Base-by-base conservation (phyloP, 1,284 basidiomycete genomes). In the Boletus smithii region DNA sequence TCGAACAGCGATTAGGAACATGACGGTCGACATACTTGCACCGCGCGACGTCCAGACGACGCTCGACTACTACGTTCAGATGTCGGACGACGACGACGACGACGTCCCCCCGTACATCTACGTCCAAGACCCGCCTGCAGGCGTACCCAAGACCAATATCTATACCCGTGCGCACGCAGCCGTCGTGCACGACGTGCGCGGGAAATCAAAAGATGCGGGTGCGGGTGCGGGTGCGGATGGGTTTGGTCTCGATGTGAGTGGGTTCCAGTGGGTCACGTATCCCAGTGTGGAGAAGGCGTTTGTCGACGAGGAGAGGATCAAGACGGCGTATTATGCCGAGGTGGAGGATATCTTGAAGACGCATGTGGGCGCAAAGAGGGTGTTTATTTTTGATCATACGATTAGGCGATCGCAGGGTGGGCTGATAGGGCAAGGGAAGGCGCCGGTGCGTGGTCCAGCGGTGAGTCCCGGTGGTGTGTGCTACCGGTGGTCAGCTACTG, bases 201-300 rank as follows among this genome's bases (percentile, higher is more conserved):
- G 64, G 4, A 56, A 61, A 30, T 63, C 66, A n/a, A n/a, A n/a
- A n/a, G n/a, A n/a, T n/a, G n/a, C n/a, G n/a, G n/a, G n/a, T n/a
- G n/a, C n/a, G n/a, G n/a, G n/a, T n/a, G n/a, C n/a, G n/a, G n/a
- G n/a, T n/a, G n/a, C n/a, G 43, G 49, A 65, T 17, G 61, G 60
- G 7, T 62, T 67, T 37, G 55, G 59, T 6, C 64, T 72, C 42
- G 70, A 73, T 51, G 60, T 60, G 43, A 69, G 61, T 26, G 73
- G 72, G 18, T 73, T 75, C 62, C 65, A 68, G 46, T 68, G 65
- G 53, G 54, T 68, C 16, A 61, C 29, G 8, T 18, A 10, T 17
- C 30, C 41, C 9, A 42, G 41, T 9, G 20, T 4, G 16, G 30
- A 42, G 14, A 42, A 33, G 13, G n/a, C 22, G 9, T 33, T 42